Evolutionary conservation across 495 filamentous ascomycete genomes (phyloP).

Genomic region (Neurospora tetrasperma): DNA sequence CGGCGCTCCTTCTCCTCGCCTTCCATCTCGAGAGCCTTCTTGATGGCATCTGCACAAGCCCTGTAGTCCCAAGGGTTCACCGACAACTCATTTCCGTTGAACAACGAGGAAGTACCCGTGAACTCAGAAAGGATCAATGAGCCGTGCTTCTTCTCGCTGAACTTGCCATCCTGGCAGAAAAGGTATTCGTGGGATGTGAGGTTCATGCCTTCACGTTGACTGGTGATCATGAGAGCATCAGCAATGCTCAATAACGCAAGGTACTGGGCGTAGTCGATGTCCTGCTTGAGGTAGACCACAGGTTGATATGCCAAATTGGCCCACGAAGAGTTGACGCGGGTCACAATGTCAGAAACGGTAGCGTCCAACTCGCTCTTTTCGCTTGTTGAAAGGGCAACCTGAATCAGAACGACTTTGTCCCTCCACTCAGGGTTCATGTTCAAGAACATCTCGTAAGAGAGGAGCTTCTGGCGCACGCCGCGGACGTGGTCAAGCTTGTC

Average conservation of each 20-base stretch:
- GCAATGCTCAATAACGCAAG: constrained; percentile 79
- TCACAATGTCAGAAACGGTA: constrained; percentile 83
- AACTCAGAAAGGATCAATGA: constrained; percentile 89
- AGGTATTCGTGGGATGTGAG: constrained; percentile 86
- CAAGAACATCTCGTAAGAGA: constrained; percentile 87
- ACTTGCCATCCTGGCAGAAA: constrained; percentile 81
- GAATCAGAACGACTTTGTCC: constrained; percentile 78
- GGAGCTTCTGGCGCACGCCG: constrained; percentile 81
- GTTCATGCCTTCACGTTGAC: constrained; percentile 92
- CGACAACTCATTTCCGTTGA: constrained; percentile 62
- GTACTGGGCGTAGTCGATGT: constrained; percentile 82
- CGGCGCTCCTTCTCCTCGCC: constrained; percentile 60
- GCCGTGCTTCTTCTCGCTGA: constrained; percentile 62
- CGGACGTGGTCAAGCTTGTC: constrained; percentile 89
- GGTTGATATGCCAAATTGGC: constrained; percentile 83
- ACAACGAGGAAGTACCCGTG: constrained; percentile 79
- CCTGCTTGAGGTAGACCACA: constrained; percentile 88
- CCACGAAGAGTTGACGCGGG: constrained; percentile 79
- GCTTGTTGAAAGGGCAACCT: constrained; percentile 81
- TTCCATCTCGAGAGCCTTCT: constrained; percentile 64
- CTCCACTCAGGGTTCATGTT: constrained; percentile 86
- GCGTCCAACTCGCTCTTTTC: constrained; percentile 79
- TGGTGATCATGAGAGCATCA: constrained; percentile 85
- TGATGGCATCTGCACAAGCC: constrained; percentile 73
- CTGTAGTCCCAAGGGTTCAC: constrained; percentile 94